Conservation (phyloP, 2,329 filamentous ascomycete species). For the Gaeumannomyces tritici region DNA sequence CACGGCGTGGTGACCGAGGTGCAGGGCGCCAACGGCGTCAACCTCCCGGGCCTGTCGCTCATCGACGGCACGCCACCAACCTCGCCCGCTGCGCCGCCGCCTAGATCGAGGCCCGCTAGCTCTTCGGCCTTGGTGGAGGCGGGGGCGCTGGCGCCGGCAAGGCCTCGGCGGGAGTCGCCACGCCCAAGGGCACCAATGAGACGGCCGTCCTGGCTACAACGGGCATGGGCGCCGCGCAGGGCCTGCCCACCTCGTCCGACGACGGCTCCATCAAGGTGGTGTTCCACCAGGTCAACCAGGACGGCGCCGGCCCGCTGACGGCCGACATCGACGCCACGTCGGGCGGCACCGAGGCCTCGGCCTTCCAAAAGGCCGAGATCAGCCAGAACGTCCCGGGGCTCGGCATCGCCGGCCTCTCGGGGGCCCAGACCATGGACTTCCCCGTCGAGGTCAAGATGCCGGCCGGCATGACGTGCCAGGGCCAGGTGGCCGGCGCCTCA, state of each 20-base stretch:
- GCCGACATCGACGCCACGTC: slow-evolving; percentile 54
- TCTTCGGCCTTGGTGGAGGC: slow-evolving; percentile 8
- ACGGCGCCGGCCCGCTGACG: slow-evolving; percentile 54
- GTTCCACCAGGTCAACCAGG: slow-evolving; percentile 64
- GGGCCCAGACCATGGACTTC: slow-evolving; percentile 53
- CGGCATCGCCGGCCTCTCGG: slow-evolving; percentile 44
- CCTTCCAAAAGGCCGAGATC: slow-evolving; percentile 51
- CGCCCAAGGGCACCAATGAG: slow-evolving; percentile 31
- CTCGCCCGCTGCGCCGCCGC: slow-evolving; percentile 12
- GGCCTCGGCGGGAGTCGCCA: slow-evolving; percentile 27
- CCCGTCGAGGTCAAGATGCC: slow-evolving; percentile 57
- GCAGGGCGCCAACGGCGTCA: slow-evolving; percentile 50
- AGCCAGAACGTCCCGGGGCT: slow-evolving; percentile 52
- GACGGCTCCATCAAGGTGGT: slow-evolving; percentile 53
- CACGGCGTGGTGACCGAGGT: slow-evolving; percentile 50
- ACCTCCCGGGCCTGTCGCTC: slow-evolving; percentile 53
- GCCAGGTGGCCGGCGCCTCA: slow-evolving; percentile 43
- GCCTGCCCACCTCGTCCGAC: slow-evolving; percentile 51
- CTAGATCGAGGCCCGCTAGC: slow-evolving; percentile 8
- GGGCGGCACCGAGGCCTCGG: slow-evolving; percentile 48
- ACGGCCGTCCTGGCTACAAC: slow-evolving; percentile 41
- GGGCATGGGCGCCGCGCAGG: slow-evolving; percentile 40
- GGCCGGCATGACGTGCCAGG: slow-evolving; percentile 56
- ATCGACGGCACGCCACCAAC: slow-evolving; percentile 43
- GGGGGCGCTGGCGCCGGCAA: slow-evolving; percentile 22